Percentiles rank a stretch among this genome's conserved stretches.
Conservation (phyloP, 306 rosid species). For the Quercus mongolica region DNA sequence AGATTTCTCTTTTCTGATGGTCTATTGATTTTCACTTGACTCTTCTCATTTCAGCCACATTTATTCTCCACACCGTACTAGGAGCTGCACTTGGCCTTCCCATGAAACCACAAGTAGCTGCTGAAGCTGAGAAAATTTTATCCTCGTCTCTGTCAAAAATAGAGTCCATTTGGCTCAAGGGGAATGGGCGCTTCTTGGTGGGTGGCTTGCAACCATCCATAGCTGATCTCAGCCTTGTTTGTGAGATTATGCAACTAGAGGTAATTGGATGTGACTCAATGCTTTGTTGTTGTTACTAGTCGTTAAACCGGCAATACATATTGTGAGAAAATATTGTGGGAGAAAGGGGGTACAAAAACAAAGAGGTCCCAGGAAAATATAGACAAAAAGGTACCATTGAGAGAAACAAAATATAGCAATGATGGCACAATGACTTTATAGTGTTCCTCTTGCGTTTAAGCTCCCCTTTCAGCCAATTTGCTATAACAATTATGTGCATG, state of each 20-base stretch:
- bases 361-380: background rate
- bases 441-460: background rate
- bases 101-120: conserved; percentile 59
- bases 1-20: conserved; percentile 16
- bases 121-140: conserved; percentile 63
- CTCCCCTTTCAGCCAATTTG: background rate
- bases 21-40: conserved; percentile 11
- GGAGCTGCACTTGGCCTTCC: conserved; percentile 62
- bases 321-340: background rate
- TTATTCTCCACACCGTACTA: conserved; percentile 48
- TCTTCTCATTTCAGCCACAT: conserved; percentile 45
- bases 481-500: background rate
- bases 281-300: background rate
- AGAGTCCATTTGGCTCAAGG: conserved; percentile 79
- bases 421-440: background rate
- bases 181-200: conserved; percentile 56
- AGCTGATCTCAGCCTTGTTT: conserved; percentile 77
- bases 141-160: conserved; percentile 58
- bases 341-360: background rate
- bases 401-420: background rate
- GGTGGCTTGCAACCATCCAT: conserved; percentile 73
- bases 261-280: conserved; percentile 33
- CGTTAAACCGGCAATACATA: background rate
- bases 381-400: background rate
- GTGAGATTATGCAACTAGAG: conserved; percentile 85